phyloP scores from a whole-genome alignment of 148 eudicot genomes.

The Talinum fruticosum region DNA sequence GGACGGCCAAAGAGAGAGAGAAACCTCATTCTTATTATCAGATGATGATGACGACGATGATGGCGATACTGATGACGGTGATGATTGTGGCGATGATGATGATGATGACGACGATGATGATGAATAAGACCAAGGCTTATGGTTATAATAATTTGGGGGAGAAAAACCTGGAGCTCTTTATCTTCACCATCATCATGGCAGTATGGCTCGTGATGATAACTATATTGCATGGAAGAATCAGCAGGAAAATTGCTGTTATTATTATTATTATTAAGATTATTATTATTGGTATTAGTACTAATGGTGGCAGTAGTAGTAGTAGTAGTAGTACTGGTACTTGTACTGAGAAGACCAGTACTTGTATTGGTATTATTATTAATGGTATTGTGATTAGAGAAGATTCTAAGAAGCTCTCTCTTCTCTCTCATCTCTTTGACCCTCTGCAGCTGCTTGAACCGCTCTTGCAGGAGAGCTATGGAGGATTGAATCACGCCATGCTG shows the following conservation, averaged over 20 bases:
- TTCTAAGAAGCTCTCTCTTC: constrained; percentile 46
- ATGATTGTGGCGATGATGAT: constrained; percentile 10
- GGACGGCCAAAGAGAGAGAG: constrained; percentile 31
- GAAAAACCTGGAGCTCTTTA: constrained; percentile 26
- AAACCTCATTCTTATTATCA: constrained; percentile 20
- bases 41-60: constrained; percentile 18
- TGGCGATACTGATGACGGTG: constrained; percentile 7
- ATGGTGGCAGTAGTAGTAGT: neutral
- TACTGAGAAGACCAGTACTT: neutral
- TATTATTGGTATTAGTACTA: neutral
- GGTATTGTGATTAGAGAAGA: constrained; percentile 18
- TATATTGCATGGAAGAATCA: constrained; percentile 16
- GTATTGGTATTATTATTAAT: constrained; percentile 11
- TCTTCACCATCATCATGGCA: neutral
- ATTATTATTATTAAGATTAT: neutral
- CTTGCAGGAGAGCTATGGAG: constrained; percentile 66
- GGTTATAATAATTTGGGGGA: constrained; percentile 32
- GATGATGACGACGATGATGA: constrained; percentile 1
- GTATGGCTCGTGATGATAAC: neutral
- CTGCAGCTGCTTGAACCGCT: constrained; percentile 69
- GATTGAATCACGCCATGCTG: constrained; percentile 39
- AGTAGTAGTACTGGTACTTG: neutral
- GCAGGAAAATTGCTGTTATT: neutral
- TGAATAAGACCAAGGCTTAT: constrained; percentile 7
- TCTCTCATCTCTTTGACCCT: constrained; percentile 72